A percentile compares a stretch with the other conserved stretches of the same genome.
Evolutionary conservation across 306 rosid species (phyloP).

Genomic region (Vigna nakashimae): DNA sequence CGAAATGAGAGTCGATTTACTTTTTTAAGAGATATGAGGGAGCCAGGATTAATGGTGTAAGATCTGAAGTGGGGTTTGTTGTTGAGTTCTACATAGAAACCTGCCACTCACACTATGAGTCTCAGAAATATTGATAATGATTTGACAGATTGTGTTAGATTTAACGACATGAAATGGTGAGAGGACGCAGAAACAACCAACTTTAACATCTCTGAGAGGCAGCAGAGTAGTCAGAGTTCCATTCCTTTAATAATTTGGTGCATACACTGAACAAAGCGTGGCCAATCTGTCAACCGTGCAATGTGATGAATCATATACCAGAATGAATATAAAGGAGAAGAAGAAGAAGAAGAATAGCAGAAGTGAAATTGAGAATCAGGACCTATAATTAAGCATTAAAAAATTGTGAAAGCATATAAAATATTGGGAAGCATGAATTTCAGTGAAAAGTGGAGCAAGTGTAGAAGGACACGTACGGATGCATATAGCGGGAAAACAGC

Average conservation of each 20-base stretch:
- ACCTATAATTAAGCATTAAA: background rate
- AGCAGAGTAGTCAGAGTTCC: conserved; percentile 49
- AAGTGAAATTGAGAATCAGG: conserved; percentile 16
- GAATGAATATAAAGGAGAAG: conserved; percentile 23
- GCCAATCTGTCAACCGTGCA: conserved; percentile 72
- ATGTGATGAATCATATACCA: conserved; percentile 31
- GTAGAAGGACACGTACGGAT: conserved; percentile 57
- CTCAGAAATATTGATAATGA: conserved; percentile 27
- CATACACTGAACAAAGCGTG: conserved; percentile 61
- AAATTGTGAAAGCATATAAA: conserved; percentile 3
- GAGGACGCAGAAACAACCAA: conserved; percentile 31
- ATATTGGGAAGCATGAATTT: conserved; percentile 53
- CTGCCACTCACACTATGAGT: background rate
- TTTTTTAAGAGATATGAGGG: conserved; percentile 13
- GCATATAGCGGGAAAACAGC: conserved; percentile 55
- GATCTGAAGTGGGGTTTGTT: background rate
- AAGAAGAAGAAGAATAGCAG: background rate
- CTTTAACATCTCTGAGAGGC: conserved; percentile 42
- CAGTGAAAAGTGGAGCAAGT: conserved; percentile 54
- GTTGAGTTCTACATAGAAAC: conserved; percentile 6
- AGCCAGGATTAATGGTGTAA: background rate
- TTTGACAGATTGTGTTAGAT: conserved; percentile 38
- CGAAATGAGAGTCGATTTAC: background rate
- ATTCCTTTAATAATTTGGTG: conserved; percentile 49
- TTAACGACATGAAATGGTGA: conserved; percentile 30